Conservation (phyloP, 2,329 filamentous ascomycete genomes). For the Zopfia rhizophila region DNA sequence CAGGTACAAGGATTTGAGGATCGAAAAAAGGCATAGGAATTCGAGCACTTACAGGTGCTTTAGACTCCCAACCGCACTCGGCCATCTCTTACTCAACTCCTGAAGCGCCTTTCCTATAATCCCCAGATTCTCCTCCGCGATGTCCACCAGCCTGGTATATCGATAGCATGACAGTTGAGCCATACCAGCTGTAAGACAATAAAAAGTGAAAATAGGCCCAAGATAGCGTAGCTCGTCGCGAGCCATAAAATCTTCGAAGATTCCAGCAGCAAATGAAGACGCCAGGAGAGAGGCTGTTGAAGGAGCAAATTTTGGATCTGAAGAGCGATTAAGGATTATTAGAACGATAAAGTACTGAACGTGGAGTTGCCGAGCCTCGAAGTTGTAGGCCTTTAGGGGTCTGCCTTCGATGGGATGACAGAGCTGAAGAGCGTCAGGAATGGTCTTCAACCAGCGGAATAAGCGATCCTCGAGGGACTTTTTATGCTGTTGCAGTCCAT, state of each 20-base stretch:
- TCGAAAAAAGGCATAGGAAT: slow-evolving; percentile 4
- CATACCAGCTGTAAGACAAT: slow-evolving; percentile 53
- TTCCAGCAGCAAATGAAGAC: slow-evolving; percentile 54
- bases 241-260: slow-evolving; percentile 57
- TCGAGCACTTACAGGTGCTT: slow-evolving; percentile 34
- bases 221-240: slow-evolving; percentile 54
- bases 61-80: slow-evolving; percentile 42
- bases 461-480: slow-evolving; percentile 50
- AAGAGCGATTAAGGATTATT: slow-evolving; percentile 52
- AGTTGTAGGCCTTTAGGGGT: slow-evolving; percentile 39
- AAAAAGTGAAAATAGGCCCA: slow-evolving; percentile 55
- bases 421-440: slow-evolving; percentile 44
- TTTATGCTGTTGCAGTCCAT: slow-evolving; percentile 43
- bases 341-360: slow-evolving; percentile 53
- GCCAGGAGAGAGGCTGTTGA: slow-evolving; percentile 52
- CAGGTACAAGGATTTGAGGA: no score
- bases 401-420: slow-evolving; percentile 32
- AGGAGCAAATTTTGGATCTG: slow-evolving; percentile 40
- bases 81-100: slow-evolving; percentile 45
- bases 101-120: slow-evolving; percentile 41
- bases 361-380: slow-evolving; percentile 52
- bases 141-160: slow-evolving; percentile 41
- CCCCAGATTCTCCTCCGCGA: slow-evolving; percentile 41
- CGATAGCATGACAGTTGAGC: slow-evolving; percentile 53
- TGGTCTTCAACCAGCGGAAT: slow-evolving; percentile 53